These are phyloP conservation scores for Cytospora schulzeri DNA, from an alignment of 2,329 filamentous ascomycete species.

Conservation along the genomic window DNA sequence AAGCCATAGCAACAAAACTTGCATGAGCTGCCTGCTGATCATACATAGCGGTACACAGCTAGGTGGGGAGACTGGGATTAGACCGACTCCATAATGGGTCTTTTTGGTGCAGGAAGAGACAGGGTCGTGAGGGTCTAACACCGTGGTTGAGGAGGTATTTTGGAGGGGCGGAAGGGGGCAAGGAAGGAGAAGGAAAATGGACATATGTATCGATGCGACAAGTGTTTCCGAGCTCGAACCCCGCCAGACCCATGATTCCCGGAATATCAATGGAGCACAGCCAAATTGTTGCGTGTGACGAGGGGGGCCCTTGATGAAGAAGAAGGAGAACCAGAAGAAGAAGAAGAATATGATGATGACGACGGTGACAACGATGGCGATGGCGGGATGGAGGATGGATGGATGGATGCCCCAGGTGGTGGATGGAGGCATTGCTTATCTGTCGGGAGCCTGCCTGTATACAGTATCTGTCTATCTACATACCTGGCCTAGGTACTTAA, in stretches of 20 bases:
- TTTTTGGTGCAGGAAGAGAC: slow-evolving; percentile 22
- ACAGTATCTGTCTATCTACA: too few relatives aligned
- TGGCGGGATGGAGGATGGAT: neutral
- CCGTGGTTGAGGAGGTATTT: slow-evolving; percentile 8
- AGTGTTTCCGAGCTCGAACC: neutral
- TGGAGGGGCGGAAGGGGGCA: neutral
- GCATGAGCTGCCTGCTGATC: slow-evolving; percentile 19
- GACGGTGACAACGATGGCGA: neutral
- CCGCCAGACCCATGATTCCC: neutral
- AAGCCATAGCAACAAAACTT: slow-evolving; percentile 8
- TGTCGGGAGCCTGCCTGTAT: too few relatives aligned
- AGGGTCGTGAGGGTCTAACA: slow-evolving; percentile 13
- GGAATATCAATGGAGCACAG: neutral
- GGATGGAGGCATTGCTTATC: too few relatives aligned
- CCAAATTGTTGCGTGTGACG: neutral
- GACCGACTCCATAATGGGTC: neutral
- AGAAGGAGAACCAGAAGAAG: too few relatives aligned
- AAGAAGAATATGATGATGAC: neutral
- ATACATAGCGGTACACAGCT: neutral
- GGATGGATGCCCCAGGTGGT: neutral
- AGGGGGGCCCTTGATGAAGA: neutral
- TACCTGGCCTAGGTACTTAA: too few relatives aligned
- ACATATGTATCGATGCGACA: neutral
- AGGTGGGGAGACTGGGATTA: slow-evolving; percentile 4
- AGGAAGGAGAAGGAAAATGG: neutral